These are phyloP conservation scores for Tulasnella sp. DNA, from an alignment of 768 basidiomycete genomes.

Conservation along the genomic window DNA sequence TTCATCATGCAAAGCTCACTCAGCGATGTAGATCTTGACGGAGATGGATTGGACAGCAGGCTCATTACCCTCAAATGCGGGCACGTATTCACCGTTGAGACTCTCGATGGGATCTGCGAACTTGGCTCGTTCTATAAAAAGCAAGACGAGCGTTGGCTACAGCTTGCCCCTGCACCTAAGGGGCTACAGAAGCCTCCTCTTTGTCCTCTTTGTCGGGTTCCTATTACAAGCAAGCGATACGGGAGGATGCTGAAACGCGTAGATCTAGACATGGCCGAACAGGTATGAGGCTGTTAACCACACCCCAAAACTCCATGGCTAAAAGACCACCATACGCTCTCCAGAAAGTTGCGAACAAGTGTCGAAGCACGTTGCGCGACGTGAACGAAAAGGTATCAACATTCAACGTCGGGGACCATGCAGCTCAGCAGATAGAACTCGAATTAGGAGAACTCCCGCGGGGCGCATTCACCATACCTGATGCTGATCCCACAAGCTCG, in stretches of 20 bases:
- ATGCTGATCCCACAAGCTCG: not conserved
- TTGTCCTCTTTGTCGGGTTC: slow-evolving; percentile 65
- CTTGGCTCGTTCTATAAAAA: slow-evolving; percentile 58
- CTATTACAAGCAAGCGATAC: slow-evolving; percentile 63
- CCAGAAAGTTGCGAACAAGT: not conserved
- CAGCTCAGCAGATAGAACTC: not conserved
- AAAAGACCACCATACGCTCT: not conserved
- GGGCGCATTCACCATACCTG: not conserved
- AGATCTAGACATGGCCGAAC: slow-evolving; percentile 51
- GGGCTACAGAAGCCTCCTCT: slow-evolving; percentile 52
- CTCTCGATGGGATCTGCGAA: slow-evolving; percentile 62
- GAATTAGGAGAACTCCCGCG: not conserved
- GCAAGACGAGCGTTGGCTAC: slow-evolving; percentile 49
- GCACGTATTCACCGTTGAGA: slow-evolving; percentile 72
- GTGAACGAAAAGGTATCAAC: not conserved
- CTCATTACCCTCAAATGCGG: slow-evolving; percentile 65
- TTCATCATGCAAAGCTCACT: slow-evolving; percentile 58
- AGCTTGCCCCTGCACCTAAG: slow-evolving; percentile 49
- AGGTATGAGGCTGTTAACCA: not conserved
- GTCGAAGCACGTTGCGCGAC: not conserved
- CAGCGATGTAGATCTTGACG: slow-evolving; percentile 47
- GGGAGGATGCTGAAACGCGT: slow-evolving; percentile 65
- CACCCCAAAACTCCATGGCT: not conserved
- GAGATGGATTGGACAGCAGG: slow-evolving; percentile 51
- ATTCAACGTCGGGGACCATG: not conserved